Conservation (phyloP, 2,329 filamentous ascomycete genomes). For the Rutstroemia sydowiana region DNA sequence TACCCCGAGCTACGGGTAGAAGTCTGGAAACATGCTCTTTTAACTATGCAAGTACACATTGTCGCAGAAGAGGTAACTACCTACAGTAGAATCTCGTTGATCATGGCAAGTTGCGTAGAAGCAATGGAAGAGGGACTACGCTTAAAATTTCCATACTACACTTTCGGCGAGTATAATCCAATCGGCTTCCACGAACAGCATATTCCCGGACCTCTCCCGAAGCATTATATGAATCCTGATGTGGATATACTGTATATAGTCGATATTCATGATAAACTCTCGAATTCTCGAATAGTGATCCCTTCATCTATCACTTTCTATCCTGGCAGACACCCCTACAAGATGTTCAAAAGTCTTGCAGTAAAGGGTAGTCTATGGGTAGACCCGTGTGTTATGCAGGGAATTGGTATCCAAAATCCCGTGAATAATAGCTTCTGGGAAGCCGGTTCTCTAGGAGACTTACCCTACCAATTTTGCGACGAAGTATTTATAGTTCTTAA, state of each 20-base stretch:
- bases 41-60: not conserved
- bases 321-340: not conserved
- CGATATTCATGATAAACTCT: not conserved
- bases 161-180: not conserved
- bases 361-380: not conserved
- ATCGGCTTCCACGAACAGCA: not conserved
- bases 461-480: not conserved
- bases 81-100: not conserved
- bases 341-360: not conserved
- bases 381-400: no score
- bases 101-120: not conserved
- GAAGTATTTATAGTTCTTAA: constrained; percentile 1
- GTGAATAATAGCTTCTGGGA: not conserved
- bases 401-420: no score
- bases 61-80: not conserved
- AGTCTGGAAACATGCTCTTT: not conserved
- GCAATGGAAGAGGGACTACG: not conserved
- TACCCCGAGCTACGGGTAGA: not conserved
- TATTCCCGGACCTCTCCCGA: not conserved
- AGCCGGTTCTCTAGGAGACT: not conserved
- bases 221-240: constrained; percentile 2
- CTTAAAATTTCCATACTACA: not conserved
- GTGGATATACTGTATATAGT: not conserved
- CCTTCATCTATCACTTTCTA: not conserved
- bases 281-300: no score